Conservation (phyloP, 1,284 basidiomycete genomes). For the Xerocomus nothofagi region DNA sequence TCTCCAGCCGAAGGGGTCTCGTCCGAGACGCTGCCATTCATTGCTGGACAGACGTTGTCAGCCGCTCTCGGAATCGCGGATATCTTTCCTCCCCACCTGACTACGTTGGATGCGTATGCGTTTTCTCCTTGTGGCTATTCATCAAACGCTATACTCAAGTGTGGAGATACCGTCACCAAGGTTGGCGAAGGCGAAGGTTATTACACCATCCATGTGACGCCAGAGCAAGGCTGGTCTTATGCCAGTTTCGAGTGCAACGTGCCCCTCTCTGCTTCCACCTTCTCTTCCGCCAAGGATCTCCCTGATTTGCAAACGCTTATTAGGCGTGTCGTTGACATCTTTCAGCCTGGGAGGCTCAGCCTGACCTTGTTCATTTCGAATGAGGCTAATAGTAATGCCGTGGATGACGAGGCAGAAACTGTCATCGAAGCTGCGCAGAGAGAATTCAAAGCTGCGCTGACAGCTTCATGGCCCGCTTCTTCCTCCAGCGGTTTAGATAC, state of each 20-base stretch:
- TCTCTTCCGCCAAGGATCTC: constrained; percentile 43
- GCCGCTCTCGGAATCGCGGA: constrained; percentile 77
- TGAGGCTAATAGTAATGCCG: constrained; percentile 49
- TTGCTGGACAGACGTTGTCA: constrained; percentile 70
- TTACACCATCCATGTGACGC: constrained; percentile 98
- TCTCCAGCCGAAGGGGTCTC: constrained; percentile 34
- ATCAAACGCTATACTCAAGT: constrained; percentile 87
- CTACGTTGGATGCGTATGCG: constrained; percentile 89
- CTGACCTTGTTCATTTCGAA: constrained; percentile 92
- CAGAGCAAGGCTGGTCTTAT: constrained; percentile 96
- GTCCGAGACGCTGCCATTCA: constrained; percentile 48
- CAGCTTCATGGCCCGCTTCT: constrained; percentile 25
- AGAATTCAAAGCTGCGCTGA: constrained; percentile 65
- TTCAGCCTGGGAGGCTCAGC: constrained; percentile 85
- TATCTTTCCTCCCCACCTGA: constrained; percentile 79
- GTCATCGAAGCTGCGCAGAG: constrained; percentile 67
- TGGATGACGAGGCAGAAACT: constrained; percentile 52
- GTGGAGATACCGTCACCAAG: constrained; percentile 42
- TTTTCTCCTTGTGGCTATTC: constrained; percentile 98
- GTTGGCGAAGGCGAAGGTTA: constrained; percentile 72
- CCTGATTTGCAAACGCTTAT: constrained; percentile 83
- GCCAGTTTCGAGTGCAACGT: constrained; percentile 99
- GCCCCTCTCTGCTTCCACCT: constrained; percentile 56
- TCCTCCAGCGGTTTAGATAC: constrained; percentile 19
- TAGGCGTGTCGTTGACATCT: constrained; percentile 87